phyloP scores from a whole-genome alignment of 1,284 basidiomycete species.

The Coniophora puteana region DNA sequence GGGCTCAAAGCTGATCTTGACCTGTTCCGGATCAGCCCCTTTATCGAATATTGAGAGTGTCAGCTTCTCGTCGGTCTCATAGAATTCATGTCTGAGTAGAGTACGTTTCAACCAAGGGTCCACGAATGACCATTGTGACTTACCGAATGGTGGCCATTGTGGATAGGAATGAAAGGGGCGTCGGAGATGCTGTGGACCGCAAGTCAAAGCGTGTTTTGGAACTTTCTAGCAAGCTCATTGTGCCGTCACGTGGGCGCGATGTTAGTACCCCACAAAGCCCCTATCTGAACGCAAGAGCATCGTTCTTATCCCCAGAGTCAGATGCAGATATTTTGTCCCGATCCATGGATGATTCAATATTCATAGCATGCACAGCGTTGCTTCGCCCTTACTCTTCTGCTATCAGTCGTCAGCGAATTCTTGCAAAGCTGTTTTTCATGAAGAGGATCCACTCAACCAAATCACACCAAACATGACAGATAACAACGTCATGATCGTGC shows the following conservation, averaged over 20 bases:
- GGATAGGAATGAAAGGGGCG: slow-evolving; percentile 1
- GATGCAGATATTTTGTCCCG: no score
- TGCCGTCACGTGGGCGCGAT: slow-evolving; percentile 23
- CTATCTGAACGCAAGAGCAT: no score
- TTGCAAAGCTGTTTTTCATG: no score
- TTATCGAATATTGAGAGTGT: slow-evolving; percentile 79
- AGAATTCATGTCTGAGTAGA: slow-evolving; percentile 76
- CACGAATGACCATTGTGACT: background rate
- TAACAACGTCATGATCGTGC: slow-evolving; percentile 5
- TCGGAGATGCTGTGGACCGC: slow-evolving; percentile 4
- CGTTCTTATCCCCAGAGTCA: no score
- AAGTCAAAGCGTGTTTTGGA: slow-evolving; percentile 10
- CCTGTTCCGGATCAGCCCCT: slow-evolving; percentile 62
- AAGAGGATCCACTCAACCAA: no score
- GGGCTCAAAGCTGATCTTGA: slow-evolving; percentile 61
- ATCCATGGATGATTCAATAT: no score
- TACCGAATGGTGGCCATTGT: slow-evolving; percentile 44
- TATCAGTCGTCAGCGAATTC: no score
- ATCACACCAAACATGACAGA: slow-evolving; percentile 7
- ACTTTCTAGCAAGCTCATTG: slow-evolving; percentile 24
- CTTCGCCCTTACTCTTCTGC: no score
- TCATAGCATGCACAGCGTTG: no score
- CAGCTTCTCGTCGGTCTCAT: slow-evolving; percentile 76
- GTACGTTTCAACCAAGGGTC: background rate
- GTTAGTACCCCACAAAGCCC: background rate